These are phyloP conservation scores for Solanum habrochaites DNA, from an alignment of 257 asterid genomes.

Conservation along the genomic window DNA sequence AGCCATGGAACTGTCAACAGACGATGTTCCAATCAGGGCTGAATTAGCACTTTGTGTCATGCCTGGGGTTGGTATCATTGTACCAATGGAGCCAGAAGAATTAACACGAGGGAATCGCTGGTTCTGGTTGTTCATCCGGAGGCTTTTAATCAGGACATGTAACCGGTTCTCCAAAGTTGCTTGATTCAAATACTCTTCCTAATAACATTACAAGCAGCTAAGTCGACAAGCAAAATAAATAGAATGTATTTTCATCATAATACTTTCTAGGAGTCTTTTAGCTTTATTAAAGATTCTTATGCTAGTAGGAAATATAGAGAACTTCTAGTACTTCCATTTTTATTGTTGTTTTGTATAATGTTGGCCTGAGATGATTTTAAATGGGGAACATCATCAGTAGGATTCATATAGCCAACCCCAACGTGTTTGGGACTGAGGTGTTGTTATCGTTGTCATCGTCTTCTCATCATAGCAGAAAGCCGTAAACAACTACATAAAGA, in stretches of 20 bases:
- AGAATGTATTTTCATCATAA: not conserved
- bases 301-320: not conserved
- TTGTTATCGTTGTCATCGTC: not conserved
- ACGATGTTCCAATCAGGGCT: conserved; percentile 34
- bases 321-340: not conserved
- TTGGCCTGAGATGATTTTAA: not conserved
- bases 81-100: conserved; percentile 60
- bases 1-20: conserved; percentile 45
- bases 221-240: not conserved
- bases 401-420: not conserved
- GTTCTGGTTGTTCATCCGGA: conserved; percentile 41
- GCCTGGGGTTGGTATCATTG: conserved; percentile 99
- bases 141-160: conserved; percentile 41
- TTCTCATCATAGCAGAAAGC: not conserved
- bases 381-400: not conserved
- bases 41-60: conserved; percentile 60
- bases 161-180: conserved; percentile 70
- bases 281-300: not conserved
- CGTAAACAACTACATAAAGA: not conserved
- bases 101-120: conserved; percentile 55
- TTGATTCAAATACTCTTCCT: conserved; percentile 84
- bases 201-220: not conserved
- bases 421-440: not conserved
- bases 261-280: not conserved
- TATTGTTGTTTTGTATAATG: not conserved